Evolutionary conservation across 495 filamentous ascomycete species (phyloP), one percentile per base, ranked within the genome.

Genomic region (Bryoglossum gracile): DNA sequence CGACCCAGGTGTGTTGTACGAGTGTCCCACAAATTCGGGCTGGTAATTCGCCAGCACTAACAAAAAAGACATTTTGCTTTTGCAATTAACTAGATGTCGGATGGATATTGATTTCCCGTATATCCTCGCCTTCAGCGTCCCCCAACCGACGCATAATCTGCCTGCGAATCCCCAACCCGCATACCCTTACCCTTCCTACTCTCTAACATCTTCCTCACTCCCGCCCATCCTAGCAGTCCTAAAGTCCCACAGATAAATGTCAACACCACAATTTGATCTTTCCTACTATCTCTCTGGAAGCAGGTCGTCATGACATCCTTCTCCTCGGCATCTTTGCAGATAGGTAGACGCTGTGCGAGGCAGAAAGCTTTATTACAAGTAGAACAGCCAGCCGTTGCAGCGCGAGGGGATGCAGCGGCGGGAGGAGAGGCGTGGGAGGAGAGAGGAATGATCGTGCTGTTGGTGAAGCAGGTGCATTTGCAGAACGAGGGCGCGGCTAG

Each of bases 401-500:
- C 53, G 26, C 38, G 54, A 26, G 46, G 8, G 17, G 48, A 30
- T 24, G 51, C 28, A 21, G 10, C 51, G 58, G 49, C 56, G n/a
- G n/a, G n/a, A 43, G 39, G 59, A 48, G 47, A 55, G 50, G 54
- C 57, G 50, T 48, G 61, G 44, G 50, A 57, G 46, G 58, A 67
- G 42, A 90, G 79, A 11, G 77, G 68, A 61, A 98, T 95, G 52
- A 97, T 89, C 48, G 86, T 94, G 71, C 80, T 87, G 69, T 96
- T 94, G 45, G 78, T 77, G 71, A 85, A 84, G 70, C 92, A 97
- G 48, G 85, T 94, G 68, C 92, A 98, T 83, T 96, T 98, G 81
- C 92, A 98, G 71, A 95, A 97, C 26, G 87, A 86, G 18, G 85
- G 85, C 14, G 87, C 46, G 13, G 59, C 59, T 62, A 25, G 21